Evolutionary conservation across 345 rosid species (phyloP).

Genomic region (Lepidium aucheri): DNA sequence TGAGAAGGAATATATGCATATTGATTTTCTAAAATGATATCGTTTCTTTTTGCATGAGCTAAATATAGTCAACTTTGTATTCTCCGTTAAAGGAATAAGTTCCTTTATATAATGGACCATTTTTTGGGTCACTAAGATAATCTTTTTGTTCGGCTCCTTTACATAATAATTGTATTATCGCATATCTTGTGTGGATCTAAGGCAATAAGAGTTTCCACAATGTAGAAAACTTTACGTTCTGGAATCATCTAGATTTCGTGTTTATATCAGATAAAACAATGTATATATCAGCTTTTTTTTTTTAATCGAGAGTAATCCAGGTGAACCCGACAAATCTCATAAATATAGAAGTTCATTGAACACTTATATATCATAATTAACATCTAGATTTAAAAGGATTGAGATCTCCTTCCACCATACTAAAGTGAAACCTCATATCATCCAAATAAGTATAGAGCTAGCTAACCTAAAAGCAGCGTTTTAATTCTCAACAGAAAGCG

Average conservation of each 20-base stretch:
- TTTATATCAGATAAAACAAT: not conserved
- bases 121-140: not conserved
- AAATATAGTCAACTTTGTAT: constrained; percentile 22
- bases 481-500: too few species aligned
- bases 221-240: not conserved
- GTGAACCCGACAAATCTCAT: too few species aligned
- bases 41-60: constrained; percentile 12
- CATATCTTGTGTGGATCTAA: not conserved
- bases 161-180: not conserved
- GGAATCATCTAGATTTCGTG: not conserved
- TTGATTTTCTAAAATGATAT: not conserved
- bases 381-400: too few species aligned
- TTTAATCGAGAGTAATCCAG: too few species aligned
- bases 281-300: too few species aligned
- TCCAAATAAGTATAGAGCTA: too few species aligned
- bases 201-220: not conserved
- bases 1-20: constrained; percentile 18
- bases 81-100: constrained; percentile 5
- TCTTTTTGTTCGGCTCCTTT: not conserved
- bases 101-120: constrained; percentile 11
- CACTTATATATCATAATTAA: too few species aligned
- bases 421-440: too few species aligned
- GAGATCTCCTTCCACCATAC: too few species aligned
- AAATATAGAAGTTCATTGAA: too few species aligned
- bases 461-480: too few species aligned